Evolutionary conservation across 805 yeast species (phyloP).

Genomic region (Ascoidea rubescens): DNA sequence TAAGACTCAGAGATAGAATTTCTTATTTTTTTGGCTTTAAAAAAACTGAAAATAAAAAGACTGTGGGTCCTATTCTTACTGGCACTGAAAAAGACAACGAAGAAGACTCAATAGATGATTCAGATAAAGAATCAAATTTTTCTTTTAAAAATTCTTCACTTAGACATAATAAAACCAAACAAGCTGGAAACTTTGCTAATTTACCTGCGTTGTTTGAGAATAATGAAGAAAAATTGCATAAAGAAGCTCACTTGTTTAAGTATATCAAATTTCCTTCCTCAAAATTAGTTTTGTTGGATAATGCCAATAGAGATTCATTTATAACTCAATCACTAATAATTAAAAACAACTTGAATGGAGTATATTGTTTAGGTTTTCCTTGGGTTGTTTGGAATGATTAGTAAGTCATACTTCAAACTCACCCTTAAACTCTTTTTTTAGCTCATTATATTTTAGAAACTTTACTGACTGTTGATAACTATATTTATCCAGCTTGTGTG

Average conservation of each 20-base stretch:
- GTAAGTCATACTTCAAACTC: conserved; percentile 4
- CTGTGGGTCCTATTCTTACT: background rate
- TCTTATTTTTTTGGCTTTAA: conserved; percentile 3
- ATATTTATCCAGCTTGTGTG: background rate
- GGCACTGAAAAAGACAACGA: background rate
- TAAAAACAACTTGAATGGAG: background rate
- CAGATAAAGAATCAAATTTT: background rate
- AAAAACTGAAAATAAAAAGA: background rate
- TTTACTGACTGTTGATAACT: too few species aligned
- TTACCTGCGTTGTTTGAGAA: conserved; percentile 2
- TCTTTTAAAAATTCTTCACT: conserved; percentile 1
- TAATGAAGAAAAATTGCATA: background rate
- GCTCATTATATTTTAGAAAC: background rate
- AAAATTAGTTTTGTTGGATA: background rate
- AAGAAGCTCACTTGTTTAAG: background rate
- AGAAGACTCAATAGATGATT: background rate
- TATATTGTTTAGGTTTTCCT: background rate
- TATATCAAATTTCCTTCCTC: conserved; percentile 1
- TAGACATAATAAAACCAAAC: background rate
- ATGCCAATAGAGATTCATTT: background rate
- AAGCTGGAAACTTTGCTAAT: background rate
- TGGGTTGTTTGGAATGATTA: conserved; percentile 10
- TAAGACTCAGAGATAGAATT: conserved; percentile 4
- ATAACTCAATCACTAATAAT: background rate
- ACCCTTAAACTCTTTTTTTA: background rate